phyloP scores from a whole-genome alignment of 495 filamentous ascomycete genomes.

The Aspergillus taichungensis region DNA sequence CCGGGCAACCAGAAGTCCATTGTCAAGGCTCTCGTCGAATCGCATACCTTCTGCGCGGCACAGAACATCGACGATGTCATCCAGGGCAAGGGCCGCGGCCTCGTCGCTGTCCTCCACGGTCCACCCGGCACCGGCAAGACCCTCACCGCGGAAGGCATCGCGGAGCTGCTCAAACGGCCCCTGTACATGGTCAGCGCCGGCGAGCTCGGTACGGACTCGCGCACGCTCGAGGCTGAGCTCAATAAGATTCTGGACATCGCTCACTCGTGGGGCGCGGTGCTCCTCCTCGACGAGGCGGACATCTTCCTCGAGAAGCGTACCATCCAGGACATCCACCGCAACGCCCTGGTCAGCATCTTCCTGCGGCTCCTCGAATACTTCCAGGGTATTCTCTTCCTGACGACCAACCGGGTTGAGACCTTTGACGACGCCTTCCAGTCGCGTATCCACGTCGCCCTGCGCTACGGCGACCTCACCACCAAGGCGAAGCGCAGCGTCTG shows the following conservation, averaged over 20 bases:
- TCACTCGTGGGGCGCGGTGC: conserved; percentile 76
- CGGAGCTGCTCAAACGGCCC: conserved; percentile 71
- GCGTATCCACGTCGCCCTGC: conserved; percentile 64
- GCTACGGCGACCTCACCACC: conserved; percentile 67
- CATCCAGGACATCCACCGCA: conserved; percentile 62
- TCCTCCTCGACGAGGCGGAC: conserved; percentile 71
- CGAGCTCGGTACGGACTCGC: conserved; percentile 71
- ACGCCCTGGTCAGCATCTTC: conserved; percentile 72
- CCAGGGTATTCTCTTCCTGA: conserved; percentile 73
- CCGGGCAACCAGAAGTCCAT: conserved; percentile 69
- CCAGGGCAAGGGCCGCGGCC: conserved; percentile 67
- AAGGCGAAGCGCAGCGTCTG: conserved; percentile 78
- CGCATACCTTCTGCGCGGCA: conserved; percentile 71
- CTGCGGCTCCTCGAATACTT: conserved; percentile 65
- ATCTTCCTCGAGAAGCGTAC: conserved; percentile 70
- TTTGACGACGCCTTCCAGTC: conserved; percentile 62
- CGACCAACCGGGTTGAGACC: conserved; percentile 69
- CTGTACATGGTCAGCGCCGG: conserved; percentile 80
- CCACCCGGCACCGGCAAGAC: conserved; percentile 87
- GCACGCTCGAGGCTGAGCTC: conserved; percentile 69
- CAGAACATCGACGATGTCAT: conserved; percentile 81
- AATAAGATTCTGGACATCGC: conserved; percentile 81
- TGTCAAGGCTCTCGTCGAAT: conserved; percentile 70
- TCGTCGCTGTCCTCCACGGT: conserved; percentile 70
- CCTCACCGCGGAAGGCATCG: conserved; percentile 79